phyloP scores from a whole-genome alignment of 257 asterid genomes.

The Nicotiana obtusifolia region DNA sequence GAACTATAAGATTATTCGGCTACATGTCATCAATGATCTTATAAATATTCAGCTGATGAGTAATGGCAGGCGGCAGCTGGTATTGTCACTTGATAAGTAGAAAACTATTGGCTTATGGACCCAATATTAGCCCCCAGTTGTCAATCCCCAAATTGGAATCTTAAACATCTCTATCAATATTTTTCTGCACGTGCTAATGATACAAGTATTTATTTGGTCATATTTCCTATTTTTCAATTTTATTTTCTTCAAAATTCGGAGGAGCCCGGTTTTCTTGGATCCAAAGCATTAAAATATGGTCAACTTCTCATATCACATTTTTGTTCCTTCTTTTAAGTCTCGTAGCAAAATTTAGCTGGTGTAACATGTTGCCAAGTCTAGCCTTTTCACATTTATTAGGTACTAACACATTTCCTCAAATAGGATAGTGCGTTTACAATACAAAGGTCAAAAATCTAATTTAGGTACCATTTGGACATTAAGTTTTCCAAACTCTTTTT shows the following conservation, averaged over 20 bases:
- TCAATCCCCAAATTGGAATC: constrained; percentile 2
- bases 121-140: neutral
- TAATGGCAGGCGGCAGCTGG: neutral
- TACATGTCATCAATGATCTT: neutral
- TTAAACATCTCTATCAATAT: constrained; percentile 5
- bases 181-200: neutral
- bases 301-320: too few relatives aligned
- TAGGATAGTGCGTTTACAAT: neutral
- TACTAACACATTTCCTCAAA: neutral
- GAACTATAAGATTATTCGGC: neutral
- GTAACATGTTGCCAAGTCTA: neutral
- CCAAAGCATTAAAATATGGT: neutral
- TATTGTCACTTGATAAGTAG: neutral
- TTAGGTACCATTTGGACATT: neutral
- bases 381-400: neutral
- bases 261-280: neutral
- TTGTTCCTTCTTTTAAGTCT: too few relatives aligned
- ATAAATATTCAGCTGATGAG: neutral
- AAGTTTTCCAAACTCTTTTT: too few relatives aligned
- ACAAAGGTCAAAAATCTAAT: neutral
- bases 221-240: neutral
- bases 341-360: neutral
- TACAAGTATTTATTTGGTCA: neutral
- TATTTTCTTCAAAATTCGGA: neutral
- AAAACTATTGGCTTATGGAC: neutral